Evolutionary conservation across 1,139 yeast species (phyloP).

Genomic region (Yamadazyma blattariae): DNA sequence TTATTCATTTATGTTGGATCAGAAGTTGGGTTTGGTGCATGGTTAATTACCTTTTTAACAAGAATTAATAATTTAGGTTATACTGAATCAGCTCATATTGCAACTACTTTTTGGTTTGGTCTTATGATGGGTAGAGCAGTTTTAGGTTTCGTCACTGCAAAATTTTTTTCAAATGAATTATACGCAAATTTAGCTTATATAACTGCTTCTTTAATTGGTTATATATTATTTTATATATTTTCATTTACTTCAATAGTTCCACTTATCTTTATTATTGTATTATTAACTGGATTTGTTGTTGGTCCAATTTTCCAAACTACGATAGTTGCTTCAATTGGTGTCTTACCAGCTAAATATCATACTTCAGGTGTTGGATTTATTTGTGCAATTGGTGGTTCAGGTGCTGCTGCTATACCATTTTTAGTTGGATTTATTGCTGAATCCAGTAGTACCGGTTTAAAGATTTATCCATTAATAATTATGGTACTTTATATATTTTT

Average conservation of each 20-base stretch:
- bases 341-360: slow-evolving; percentile 60
- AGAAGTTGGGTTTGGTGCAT: slow-evolving; percentile 67
- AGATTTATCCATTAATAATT: slow-evolving; percentile 32
- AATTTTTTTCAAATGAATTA: slow-evolving; percentile 41
- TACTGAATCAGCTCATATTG: slow-evolving; percentile 52
- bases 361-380: slow-evolving; percentile 72
- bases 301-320: slow-evolving; percentile 86
- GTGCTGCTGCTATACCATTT: slow-evolving; percentile 71
- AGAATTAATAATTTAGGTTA: slow-evolving; percentile 47
- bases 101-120: slow-evolving; percentile 66
- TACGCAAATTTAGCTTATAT: slow-evolving; percentile 40
- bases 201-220: slow-evolving; percentile 27
- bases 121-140: slow-evolving; percentile 59
- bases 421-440: slow-evolving; percentile 52
- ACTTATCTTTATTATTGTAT: slow-evolving; percentile 38
- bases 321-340: slow-evolving; percentile 59
- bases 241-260: slow-evolving; percentile 20
- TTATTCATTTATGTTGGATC: slow-evolving; percentile 65
- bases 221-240: slow-evolving; percentile 21
- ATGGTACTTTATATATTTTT: slow-evolving; percentile 25
- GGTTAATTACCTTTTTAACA: slow-evolving; percentile 59
- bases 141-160: slow-evolving; percentile 60
- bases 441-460: slow-evolving; percentile 31
- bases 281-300: slow-evolving; percentile 60
- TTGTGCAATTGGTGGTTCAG: slow-evolving; percentile 74